phyloP scores from a whole-genome alignment of 2,329 filamentous ascomycete genomes.

The Diaporthe humulicola region DNA sequence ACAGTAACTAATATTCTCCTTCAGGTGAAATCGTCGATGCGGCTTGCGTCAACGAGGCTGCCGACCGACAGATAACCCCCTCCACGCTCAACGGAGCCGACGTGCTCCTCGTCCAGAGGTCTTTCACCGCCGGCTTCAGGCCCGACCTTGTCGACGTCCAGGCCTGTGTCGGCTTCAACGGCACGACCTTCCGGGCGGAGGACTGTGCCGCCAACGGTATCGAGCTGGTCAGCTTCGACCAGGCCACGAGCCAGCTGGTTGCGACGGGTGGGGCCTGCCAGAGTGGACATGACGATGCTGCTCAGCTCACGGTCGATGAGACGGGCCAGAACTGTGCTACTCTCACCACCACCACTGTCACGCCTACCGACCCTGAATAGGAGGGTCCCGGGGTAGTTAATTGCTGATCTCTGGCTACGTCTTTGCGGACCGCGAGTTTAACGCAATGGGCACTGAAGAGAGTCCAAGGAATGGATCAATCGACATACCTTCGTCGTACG shows the following conservation, averaged over 20 bases:
- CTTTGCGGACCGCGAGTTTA: too few relatives aligned
- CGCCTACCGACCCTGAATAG: constrained; percentile 40
- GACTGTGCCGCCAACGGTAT: constrained; percentile 48
- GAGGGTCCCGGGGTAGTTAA: too few relatives aligned
- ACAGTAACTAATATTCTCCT: not conserved
- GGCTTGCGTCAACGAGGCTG: constrained; percentile 52
- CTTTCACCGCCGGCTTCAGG: constrained; percentile 54
- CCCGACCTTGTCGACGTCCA: constrained; percentile 53
- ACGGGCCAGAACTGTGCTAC: constrained; percentile 48
- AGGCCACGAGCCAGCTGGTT: constrained; percentile 43
- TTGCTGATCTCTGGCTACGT: not conserved
- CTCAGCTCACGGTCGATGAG: constrained; percentile 49
- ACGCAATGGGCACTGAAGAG: not conserved
- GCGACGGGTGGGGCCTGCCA: constrained; percentile 50
- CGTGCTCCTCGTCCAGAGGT: constrained; percentile 54
- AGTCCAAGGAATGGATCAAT: too few relatives aligned
- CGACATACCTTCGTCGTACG: too few relatives aligned
- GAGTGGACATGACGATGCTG: constrained; percentile 50
- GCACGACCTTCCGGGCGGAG: constrained; percentile 52
- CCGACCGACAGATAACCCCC: constrained; percentile 56
- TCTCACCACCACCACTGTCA: constrained; percentile 49
- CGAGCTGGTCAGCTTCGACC: constrained; percentile 47
- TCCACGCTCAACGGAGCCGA: constrained; percentile 48
- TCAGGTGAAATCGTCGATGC: constrained; percentile 57
- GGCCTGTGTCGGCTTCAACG: constrained; percentile 56